phyloP scores from a whole-genome alignment of 2,329 filamentous ascomycete species.

The Aspergillus intermedius region DNA sequence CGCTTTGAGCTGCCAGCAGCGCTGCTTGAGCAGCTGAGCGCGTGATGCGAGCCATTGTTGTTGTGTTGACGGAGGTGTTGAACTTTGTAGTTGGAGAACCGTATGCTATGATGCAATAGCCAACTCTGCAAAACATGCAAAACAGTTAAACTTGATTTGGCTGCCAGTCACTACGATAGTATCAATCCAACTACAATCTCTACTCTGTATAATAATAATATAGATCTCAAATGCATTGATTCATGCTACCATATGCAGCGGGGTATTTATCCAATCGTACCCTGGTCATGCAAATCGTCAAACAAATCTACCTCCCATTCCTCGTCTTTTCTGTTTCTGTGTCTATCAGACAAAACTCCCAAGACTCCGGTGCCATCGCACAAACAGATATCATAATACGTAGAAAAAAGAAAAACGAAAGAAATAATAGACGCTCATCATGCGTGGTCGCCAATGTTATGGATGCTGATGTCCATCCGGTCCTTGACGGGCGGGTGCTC shows the following conservation, averaged over 20 bases:
- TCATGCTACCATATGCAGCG: neutral
- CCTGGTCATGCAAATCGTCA: constrained; percentile 2
- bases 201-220: too few relatives aligned
- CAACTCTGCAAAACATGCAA: too few relatives aligned
- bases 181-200: too few relatives aligned
- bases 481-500: constrained; percentile 40
- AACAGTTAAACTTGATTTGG: too few relatives aligned
- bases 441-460: constrained; percentile 48
- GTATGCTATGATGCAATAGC: too few relatives aligned
- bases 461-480: constrained; percentile 56
- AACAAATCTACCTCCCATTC: constrained; percentile 8
- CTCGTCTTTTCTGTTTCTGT: constrained; percentile 9
- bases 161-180: too few relatives aligned
- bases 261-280: constrained; percentile 5
- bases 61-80: neutral
- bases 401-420: neutral
- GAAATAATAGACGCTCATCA: constrained; percentile 7
- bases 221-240: neutral
- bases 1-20: constrained; percentile 7
- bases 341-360: neutral
- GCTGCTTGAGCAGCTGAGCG: constrained; percentile 21
- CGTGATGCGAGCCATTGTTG: constrained; percentile 16
- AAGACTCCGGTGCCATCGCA: too few relatives aligned
- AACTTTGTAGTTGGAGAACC: too few relatives aligned
- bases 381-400: too few relatives aligned